Evolutionary conservation across 192 early-diverging fungal genomes (phyloP).

Genomic region (Radiomyces spectabilis): DNA sequence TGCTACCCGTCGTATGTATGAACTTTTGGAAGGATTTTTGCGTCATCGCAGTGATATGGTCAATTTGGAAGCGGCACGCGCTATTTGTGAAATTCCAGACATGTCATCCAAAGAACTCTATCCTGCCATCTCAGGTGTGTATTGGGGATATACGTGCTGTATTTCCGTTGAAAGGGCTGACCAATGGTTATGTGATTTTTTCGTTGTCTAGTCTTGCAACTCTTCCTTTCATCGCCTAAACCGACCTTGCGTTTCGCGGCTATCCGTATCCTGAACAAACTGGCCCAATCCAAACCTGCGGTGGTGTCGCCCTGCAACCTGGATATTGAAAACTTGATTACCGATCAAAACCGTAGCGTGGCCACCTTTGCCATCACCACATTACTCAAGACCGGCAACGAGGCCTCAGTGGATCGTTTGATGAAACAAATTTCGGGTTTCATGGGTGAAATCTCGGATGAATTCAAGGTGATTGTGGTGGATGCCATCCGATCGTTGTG

Average conservation of each 20-base stretch:
- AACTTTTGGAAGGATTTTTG: constrained; percentile 82
- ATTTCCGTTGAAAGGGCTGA: too few species aligned
- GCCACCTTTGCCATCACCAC: constrained; percentile 99
- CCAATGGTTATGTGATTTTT: too few species aligned
- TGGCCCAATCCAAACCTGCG: constrained; percentile 84
- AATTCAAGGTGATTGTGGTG: constrained; percentile 99
- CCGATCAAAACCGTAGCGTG: constrained; percentile 93
- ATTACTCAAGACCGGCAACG: constrained; percentile 96
- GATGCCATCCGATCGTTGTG: constrained; percentile 96
- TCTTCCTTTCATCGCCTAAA: constrained; percentile 91
- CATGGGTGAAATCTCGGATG: constrained; percentile 97
- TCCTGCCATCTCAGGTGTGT: constrained; percentile 80
- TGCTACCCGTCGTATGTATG: constrained; percentile 64
- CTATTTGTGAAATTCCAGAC: constrained; percentile 86
- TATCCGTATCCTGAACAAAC: constrained; percentile 91
- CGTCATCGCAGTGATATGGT: constrained; percentile 98
- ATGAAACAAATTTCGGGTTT: constrained; percentile 99
- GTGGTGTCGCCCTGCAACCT: constrained; percentile 94
- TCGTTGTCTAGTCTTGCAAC: constrained; percentile 61
- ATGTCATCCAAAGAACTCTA: constrained; percentile 81
- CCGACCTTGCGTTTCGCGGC: constrained; percentile 92
- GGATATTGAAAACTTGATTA: constrained; percentile 97
- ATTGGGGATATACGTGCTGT: not conserved
- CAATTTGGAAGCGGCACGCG: constrained; percentile 92
- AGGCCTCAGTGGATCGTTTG: constrained; percentile 92